Conservation (phyloP, 148 eudicot genomes). For the Cornus florida region DNA sequence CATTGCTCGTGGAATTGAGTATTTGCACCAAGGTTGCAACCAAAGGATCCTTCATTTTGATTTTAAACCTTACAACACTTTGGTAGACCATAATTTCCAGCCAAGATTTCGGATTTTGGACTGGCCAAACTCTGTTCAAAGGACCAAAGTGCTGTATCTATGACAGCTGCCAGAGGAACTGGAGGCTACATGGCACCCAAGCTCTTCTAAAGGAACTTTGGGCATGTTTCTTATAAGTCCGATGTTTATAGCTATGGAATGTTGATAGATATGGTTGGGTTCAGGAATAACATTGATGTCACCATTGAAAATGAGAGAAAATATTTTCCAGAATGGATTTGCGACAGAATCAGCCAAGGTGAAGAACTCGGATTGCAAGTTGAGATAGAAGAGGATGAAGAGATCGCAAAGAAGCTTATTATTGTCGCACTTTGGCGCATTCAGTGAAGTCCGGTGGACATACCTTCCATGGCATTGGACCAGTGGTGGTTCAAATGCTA, state of each 20-base stretch:
- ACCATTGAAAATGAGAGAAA: background rate
- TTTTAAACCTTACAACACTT: background rate
- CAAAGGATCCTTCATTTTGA: constrained; percentile 1
- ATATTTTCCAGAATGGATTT: background rate
- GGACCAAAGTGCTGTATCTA: background rate
- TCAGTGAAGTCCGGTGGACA: background rate
- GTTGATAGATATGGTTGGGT: background rate
- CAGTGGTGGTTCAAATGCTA: background rate
- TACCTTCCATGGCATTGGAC: background rate
- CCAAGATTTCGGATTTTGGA: background rate
- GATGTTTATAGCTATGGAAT: background rate
- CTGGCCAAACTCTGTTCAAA: background rate
- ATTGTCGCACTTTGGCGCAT: background rate
- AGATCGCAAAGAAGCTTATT: background rate
- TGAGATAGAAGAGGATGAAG: too few relatives aligned
- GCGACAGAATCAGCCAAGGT: background rate
- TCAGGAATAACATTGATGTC: background rate
- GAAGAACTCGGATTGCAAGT: background rate
- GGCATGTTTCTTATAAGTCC: background rate
- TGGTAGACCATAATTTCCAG: background rate
- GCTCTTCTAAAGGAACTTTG: background rate
- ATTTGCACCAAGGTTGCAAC: constrained; percentile 3
- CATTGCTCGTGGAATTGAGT: background rate
- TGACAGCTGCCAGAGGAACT: background rate
- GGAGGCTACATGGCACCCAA: background rate